These are phyloP conservation scores for Ascochyta koolunga DNA, from an alignment of 2,329 filamentous ascomycete genomes.

Conservation along the genomic window DNA sequence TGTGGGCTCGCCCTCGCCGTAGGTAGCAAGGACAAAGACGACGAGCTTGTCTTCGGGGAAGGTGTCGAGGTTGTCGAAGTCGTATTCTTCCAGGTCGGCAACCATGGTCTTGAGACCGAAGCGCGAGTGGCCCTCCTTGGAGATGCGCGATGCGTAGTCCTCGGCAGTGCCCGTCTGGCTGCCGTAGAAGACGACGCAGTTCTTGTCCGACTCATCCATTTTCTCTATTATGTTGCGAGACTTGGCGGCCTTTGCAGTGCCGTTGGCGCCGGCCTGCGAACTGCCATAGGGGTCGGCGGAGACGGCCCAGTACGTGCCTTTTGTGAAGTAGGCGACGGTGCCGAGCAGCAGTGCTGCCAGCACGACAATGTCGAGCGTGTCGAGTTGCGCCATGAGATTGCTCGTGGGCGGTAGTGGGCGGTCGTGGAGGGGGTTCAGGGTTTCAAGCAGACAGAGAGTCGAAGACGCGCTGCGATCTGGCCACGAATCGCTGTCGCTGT, in stretches of 20 bases:
- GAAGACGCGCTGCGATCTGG: conserved; percentile 24
- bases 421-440: neutral
- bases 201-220: conserved; percentile 93
- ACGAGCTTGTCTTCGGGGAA: conserved; percentile 89
- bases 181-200: conserved; percentile 97
- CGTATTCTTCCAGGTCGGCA: conserved; percentile 96
- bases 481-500: conserved; percentile 28
- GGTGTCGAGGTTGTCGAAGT: conserved; percentile 90
- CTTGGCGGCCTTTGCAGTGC: conserved; percentile 76
- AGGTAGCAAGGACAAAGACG: conserved; percentile 95
- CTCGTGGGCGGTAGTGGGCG: conserved; percentile 25
- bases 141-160: conserved; percentile 93
- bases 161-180: conserved; percentile 98
- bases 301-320: conserved; percentile 91
- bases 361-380: conserved; percentile 93
- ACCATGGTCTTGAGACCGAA: conserved; percentile 99
- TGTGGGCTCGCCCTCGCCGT: conserved; percentile 97
- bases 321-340: conserved; percentile 95
- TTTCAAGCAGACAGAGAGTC: conserved; percentile 13
- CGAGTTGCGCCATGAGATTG: conserved; percentile 85
- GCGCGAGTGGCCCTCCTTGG: conserved; percentile 95
- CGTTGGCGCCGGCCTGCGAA: conserved; percentile 70
- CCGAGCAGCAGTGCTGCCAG: conserved; percentile 83
- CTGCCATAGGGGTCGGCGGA: conserved; percentile 86
- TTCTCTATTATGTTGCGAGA: conserved; percentile 93